Evolutionary conservation across 306 rosid species (phyloP), one percentile per base, ranked within the genome.

Genomic region (Malus sylvestris): DNA sequence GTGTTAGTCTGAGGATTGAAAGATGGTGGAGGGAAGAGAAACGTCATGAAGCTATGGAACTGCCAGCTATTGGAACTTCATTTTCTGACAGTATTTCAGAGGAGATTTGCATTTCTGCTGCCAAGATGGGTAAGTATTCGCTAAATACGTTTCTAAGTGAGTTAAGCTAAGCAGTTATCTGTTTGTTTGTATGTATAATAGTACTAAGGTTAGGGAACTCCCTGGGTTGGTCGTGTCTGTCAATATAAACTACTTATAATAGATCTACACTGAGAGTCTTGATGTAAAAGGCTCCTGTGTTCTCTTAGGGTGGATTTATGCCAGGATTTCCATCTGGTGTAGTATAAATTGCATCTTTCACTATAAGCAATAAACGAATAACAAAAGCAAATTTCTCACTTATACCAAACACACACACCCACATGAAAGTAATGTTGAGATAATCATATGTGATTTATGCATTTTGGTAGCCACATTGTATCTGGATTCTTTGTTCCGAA

Each of bases 11-110:
- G 84, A 91, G 99, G 79, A 96, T 96, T 58, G 99, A 96, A 86
- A 91, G 79, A 87, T 96, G 99, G 99, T 96, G 98, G 98, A 89
- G 99, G 86, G 99, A 96, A 68, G 88, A 96, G 88, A 96, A 89
- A 77, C 93, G 83, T 83, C 91, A 91, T 71, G 99, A 96, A 86
- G 83, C 86, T 38, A 89, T 87, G 96, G 73, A 71, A 79, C 93
- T 91, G 59, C 91, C 92, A 20, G 85, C 86, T 16, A 78, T 96
- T 77, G 99, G 97, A 66, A 72, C 89, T 85, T 86, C 93, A 53
- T 89, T 86, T 83, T 87, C 98, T 2, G 99, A 96, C 76, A 85
- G 79, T 52, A 96, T 96, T 74, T 93, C 93, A 22, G 99, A 96
- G 87, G 97, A 92, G 86, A 90, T 96, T 63, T 96, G 99, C 86